Percentiles rank a stretch among this genome's conserved stretches.
These are phyloP conservation scores for Fomitiporia mediterranea DNA, from an alignment of 1,284 basidiomycete species.

Conservation along the genomic window DNA sequence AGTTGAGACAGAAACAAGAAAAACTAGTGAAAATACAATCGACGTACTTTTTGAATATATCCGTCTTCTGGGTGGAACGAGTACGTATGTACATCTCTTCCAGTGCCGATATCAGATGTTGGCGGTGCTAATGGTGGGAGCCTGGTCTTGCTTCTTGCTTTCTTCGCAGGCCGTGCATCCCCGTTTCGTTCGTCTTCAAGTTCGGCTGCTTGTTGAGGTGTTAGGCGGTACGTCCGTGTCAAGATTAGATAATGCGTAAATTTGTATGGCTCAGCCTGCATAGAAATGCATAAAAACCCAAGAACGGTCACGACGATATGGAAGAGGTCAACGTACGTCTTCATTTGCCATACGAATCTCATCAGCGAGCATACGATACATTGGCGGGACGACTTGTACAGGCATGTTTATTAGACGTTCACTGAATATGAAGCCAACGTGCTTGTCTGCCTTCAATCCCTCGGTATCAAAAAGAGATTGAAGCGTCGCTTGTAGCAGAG, in stretches of 20 bases:
- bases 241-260: constrained; percentile 73
- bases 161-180: constrained; percentile 32
- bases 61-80: constrained; percentile 88
- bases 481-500: constrained; percentile 47
- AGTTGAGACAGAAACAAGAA: neutral
- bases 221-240: constrained; percentile 68
- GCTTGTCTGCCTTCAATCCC: constrained; percentile 33
- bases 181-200: constrained; percentile 24
- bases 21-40: neutral
- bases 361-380: constrained; percentile 82
- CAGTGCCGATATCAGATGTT: neutral
- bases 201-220: constrained; percentile 54
- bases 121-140: constrained; percentile 41
- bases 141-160: constrained; percentile 33
- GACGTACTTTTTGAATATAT: constrained; percentile 58
- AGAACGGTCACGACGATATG: neutral
- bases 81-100: constrained; percentile 34
- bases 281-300: neutral
- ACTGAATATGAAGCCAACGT: constrained; percentile 78
- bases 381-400: constrained; percentile 81
- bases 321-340: constrained; percentile 41
- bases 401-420: constrained; percentile 93
- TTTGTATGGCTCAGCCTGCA: constrained; percentile 59
- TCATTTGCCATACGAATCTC: constrained; percentile 71
- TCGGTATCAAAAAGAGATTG: constrained; percentile 46